Evolutionary conservation across 1,284 basidiomycete genomes (phyloP), one percentile per base, ranked within the genome.

Genomic region (Chiua sp.): DNA sequence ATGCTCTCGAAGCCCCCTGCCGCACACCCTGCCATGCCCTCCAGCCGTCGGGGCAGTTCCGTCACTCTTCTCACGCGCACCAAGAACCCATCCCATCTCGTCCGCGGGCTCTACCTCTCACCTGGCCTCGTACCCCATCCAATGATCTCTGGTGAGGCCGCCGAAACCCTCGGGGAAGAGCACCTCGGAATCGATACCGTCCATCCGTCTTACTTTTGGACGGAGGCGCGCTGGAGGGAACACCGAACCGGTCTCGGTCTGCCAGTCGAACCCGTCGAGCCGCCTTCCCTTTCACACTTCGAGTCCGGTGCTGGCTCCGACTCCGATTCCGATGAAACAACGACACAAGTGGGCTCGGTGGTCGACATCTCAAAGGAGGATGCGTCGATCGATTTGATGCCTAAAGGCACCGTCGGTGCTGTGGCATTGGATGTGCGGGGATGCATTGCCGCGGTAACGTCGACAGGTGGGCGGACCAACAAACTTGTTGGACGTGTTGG

Each of bases 381-480:
- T 5, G 65, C 70, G 7, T 72, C 77, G 26, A 75, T 89, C 4
- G 88, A 91, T 67, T 78, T 83, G 61, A 77, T 86, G 58, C 91
- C 92, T 2, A 88, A 78, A 47, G 93, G 92, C 3, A 94, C 92
- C 0, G 91, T 94, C 4, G 92, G 92, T 26, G 93, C 92, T 1
- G 91, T 94, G 18, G 92, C 91, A 3, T 77, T 94, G 33, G 92
- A 94, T 70, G 69, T 80, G 4, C 77, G 84, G 28, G 92, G 92
- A 0, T 90, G 90, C 67, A 87, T 94, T 54, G 85, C 87, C 1
- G 76, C 82, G 7, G 79, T 89, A 13, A 94, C 92, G 2, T 92
- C 90, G 1, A 94, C 92, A 0, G 93, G 92, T 30, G 93, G 92
- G 1, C 80, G 80, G 53, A 94, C 92, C 33, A 94, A 94, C 76